Percentiles rank a stretch among this genome's conserved stretches.
Conservation (phyloP, 2,329 filamentous ascomycete genomes). For the Nannizziopsis barbatae region DNA sequence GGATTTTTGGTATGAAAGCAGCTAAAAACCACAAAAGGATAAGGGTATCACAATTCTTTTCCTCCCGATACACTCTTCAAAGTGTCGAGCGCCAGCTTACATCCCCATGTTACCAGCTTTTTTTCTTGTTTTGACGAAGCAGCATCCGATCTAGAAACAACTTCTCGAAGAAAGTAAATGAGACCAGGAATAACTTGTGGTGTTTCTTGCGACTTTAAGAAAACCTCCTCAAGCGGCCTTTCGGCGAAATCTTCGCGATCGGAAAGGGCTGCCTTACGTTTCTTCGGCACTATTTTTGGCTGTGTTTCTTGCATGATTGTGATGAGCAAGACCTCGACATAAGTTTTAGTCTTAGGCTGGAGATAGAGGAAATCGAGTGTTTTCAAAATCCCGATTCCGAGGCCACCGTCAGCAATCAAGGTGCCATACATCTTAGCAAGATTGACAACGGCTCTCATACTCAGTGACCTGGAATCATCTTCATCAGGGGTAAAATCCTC, state of each 20-base stretch:
- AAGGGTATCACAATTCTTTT: background rate
- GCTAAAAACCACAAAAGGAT: no score
- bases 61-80: constrained; percentile 26
- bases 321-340: constrained; percentile 71
- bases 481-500: constrained; percentile 52
- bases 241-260: constrained; percentile 38
- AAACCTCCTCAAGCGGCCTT: constrained; percentile 52
- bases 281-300: constrained; percentile 28
- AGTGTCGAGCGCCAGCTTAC: constrained; percentile 32
- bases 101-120: constrained; percentile 40
- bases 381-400: constrained; percentile 49
- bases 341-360: constrained; percentile 62
- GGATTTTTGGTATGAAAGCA: no score
- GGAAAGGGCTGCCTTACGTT: constrained; percentile 18
- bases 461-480: constrained; percentile 39
- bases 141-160: constrained; percentile 55
- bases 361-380: constrained; percentile 66
- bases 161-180: constrained; percentile 68
- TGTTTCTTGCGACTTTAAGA: constrained; percentile 52
- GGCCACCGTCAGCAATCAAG: constrained; percentile 48
- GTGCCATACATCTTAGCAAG: constrained; percentile 55
- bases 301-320: constrained; percentile 60
- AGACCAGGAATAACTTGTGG: constrained; percentile 61
- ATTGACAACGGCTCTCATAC: constrained; percentile 52
- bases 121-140: constrained; percentile 41